Conservation (phyloP, 768 basidiomycete genomes). For the Termitomyces titanicus region DNA sequence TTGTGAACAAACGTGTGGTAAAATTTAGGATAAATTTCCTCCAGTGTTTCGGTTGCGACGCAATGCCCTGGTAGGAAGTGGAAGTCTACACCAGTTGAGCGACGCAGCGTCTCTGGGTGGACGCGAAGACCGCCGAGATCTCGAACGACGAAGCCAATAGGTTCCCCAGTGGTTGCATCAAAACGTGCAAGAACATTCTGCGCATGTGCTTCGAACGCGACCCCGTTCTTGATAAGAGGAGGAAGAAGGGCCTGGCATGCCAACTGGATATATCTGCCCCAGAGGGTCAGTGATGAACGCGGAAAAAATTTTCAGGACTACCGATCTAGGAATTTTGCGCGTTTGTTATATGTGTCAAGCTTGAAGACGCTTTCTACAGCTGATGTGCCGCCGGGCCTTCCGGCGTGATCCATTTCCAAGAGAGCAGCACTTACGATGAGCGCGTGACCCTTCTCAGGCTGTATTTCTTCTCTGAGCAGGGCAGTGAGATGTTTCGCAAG, state of each 20-base stretch:
- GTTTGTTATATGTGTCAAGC: slow-evolving; percentile 44
- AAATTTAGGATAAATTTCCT: slow-evolving; percentile 53
- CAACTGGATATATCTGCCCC: slow-evolving; percentile 46
- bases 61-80: slow-evolving; percentile 52
- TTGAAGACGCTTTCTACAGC: slow-evolving; percentile 43
- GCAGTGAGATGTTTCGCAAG: slow-evolving; percentile 51
- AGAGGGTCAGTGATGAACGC: neutral
- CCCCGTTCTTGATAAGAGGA: slow-evolving; percentile 48
- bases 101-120: slow-evolving; percentile 43
- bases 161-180: slow-evolving; percentile 35
- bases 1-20: slow-evolving; percentile 61
- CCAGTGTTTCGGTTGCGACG: slow-evolving; percentile 41
- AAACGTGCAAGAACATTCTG: slow-evolving; percentile 53
- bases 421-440: slow-evolving; percentile 50
- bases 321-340: slow-evolving; percentile 43
- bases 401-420: slow-evolving; percentile 47
- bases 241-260: slow-evolving; percentile 51
- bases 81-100: slow-evolving; percentile 47
- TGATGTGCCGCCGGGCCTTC: slow-evolving; percentile 36
- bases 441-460: slow-evolving; percentile 35
- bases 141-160: slow-evolving; percentile 50
- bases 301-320: slow-evolving; percentile 14
- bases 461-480: slow-evolving; percentile 41
- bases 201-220: slow-evolving; percentile 61
- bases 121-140: slow-evolving; percentile 58